These are phyloP conservation scores for Fusarium pseudograminearum DNA, from an alignment of 2,329 filamentous ascomycete species.

Conservation along the genomic window DNA sequence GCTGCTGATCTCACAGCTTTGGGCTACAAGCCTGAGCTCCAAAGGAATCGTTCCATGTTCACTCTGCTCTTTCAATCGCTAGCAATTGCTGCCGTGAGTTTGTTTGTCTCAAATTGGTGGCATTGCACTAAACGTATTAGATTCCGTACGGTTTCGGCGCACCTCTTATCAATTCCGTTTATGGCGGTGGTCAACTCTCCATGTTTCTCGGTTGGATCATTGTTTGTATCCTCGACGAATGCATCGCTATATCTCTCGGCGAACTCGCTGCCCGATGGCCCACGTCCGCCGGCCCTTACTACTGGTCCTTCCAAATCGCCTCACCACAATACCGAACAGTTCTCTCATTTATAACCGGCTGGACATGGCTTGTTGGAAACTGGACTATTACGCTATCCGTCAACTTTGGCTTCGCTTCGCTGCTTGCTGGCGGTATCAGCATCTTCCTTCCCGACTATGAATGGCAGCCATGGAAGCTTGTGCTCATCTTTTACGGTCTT, in stretches of 20 bases:
- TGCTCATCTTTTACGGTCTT: constrained; percentile 77
- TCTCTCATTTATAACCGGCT: constrained; percentile 78
- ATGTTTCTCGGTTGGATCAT: constrained; percentile 77
- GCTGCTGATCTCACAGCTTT: constrained; percentile 54
- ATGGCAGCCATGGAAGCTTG: constrained; percentile 75
- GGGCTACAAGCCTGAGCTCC: constrained; percentile 60
- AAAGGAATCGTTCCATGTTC: constrained; percentile 47
- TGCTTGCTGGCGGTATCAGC: constrained; percentile 74
- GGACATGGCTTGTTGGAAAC: constrained; percentile 79
- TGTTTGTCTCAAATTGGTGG: background rate
- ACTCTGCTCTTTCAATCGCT: constrained; percentile 48
- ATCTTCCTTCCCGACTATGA: constrained; percentile 71
- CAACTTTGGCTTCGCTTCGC: constrained; percentile 75
- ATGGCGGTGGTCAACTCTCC: constrained; percentile 50
- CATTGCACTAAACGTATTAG: constrained; percentile 4
- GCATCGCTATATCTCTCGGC: constrained; percentile 76
- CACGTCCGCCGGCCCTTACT: constrained; percentile 73
- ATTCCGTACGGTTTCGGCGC: constrained; percentile 46
- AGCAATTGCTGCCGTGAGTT: constrained; percentile 46
- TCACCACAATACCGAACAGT: constrained; percentile 70
- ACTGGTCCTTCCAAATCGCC: constrained; percentile 77
- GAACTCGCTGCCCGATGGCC: constrained; percentile 77
- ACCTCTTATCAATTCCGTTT: constrained; percentile 42
- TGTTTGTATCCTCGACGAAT: constrained; percentile 76
- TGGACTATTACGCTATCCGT: constrained; percentile 77